Base-by-base conservation (phyloP, 2,329 filamentous ascomycete species). In the Ascochyta clinopodiicola region DNA sequence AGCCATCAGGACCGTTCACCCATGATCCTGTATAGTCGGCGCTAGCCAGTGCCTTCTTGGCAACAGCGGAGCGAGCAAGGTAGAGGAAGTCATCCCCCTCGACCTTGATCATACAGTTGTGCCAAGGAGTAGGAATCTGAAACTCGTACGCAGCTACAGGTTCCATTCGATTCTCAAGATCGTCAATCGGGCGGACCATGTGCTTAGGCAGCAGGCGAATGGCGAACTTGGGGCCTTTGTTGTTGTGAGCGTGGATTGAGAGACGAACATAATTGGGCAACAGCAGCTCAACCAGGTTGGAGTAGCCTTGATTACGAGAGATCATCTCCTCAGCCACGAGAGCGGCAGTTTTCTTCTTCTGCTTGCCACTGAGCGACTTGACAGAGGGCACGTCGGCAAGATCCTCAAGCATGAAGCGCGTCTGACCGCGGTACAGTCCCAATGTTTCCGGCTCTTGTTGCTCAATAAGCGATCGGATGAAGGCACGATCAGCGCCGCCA, bases 241-340 rank as follows among this genome's bases (percentile, higher is more conserved):
- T 79, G 45, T 72, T 68, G 53, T 79, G 79, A 51, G 79, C 78
- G 51, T 81, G 80, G 43, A 81, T 81, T 0, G 78, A 81, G 0
- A 81, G 70, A n/a, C 79, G 77, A 37, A 82, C 69, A 49, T 78
- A 75, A 53, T 78, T 74, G 1, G 79, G 79, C 55, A 80, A 76
- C 2, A 81, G 59, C 3, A 80, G 62, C 64, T 80, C 78, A n/a
- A 80, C 71, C 13, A 81, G 69, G 44, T 80, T 81, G 2, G 79
- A 81, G 55, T 81, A 81, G 9, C 78, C 78, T 54, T 80, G 78
- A 58, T 81, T 81, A 7, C 79, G 71, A 19, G 68, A 67, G 25
- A 76, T 72, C 74, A 76, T 77, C 51, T 76, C 73, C 34, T 70
- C 65, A 1, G 75, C 72, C 6, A 76, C 70, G 22, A 63, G 66